A percentile compares a stretch with the other conserved stretches of the same genome.
Conservation (phyloP, 495 filamentous ascomycete genomes). For the Pyrenopolyporus hunteri region DNA sequence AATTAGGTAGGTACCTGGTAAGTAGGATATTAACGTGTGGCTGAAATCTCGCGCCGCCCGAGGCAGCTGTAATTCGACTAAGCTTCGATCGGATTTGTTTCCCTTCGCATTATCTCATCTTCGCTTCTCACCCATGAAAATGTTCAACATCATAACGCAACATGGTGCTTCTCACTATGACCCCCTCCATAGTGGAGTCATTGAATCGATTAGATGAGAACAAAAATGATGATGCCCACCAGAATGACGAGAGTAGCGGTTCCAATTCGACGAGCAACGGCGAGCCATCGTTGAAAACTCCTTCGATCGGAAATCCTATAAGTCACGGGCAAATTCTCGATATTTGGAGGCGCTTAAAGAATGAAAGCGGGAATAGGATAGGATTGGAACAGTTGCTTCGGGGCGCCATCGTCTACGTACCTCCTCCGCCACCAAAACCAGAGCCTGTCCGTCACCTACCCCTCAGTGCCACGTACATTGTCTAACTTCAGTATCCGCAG, state of each 20-base stretch:
- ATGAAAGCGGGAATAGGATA: conserved; percentile 39
- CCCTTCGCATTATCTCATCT: background rate
- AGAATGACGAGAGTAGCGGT: conserved; percentile 2
- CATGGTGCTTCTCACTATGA: conserved; percentile 85
- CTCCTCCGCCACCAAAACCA: conserved; percentile 76
- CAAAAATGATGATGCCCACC: background rate
- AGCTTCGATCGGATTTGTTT: conserved; percentile 7
- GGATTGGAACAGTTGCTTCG: conserved; percentile 69
- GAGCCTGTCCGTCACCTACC: conserved; percentile 67
- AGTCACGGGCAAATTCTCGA: conserved; percentile 79
- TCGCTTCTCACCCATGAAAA: background rate
- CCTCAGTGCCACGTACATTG: conserved; percentile 11
- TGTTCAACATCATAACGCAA: conserved; percentile 15
- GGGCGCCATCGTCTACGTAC: conserved; percentile 74
- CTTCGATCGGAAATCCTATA: conserved; percentile 69
- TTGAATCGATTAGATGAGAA: conserved; percentile 51
- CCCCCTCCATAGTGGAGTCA: conserved; percentile 69
- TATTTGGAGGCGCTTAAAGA: conserved; percentile 63
- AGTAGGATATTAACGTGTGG: too few relatives aligned
- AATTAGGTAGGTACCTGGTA: too few relatives aligned
- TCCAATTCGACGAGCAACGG: conserved; percentile 16
- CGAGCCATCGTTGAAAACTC: conserved; percentile 54
- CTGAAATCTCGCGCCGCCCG: too few relatives aligned
- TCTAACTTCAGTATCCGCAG: conserved; percentile 52
- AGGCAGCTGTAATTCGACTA: background rate